Evolutionary conservation across 768 basidiomycete genomes (phyloP).

Genomic region (Termitomyces sp.): DNA sequence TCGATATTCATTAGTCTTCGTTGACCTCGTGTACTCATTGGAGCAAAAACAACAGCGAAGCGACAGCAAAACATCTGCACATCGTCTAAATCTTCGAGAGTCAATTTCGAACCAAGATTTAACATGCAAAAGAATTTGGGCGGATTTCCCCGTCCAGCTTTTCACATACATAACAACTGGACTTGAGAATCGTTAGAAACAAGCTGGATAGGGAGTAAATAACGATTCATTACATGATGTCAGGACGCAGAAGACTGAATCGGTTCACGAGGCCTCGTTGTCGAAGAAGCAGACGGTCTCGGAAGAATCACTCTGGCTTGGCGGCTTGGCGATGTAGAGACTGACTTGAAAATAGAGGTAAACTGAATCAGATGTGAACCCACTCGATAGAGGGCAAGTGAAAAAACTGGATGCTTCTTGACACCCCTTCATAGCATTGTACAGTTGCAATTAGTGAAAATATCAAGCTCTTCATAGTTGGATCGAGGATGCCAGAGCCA

Average conservation of each 20-base stretch:
- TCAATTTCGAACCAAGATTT: neutral
- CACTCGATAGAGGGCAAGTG: neutral
- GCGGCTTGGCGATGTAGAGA: slow-evolving; percentile 5
- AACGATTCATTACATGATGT: no score
- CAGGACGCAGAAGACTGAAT: neutral
- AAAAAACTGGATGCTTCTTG: neutral
- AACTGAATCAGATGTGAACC: neutral
- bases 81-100: neutral
- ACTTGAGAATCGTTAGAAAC: neutral
- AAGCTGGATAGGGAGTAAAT: neutral
- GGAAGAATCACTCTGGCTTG: neutral
- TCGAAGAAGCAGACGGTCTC: neutral
- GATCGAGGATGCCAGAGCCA: no score
- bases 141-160: no score
- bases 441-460: no score
- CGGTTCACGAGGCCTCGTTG: neutral
- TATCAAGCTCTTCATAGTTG: no score
- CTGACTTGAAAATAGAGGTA: neutral
- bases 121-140: neutral
- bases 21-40: neutral
- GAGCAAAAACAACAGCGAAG: neutral
- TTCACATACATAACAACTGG: no score
- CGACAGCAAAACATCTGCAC: neutral
- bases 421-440: neutral
- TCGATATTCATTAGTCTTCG: neutral